Conservation (phyloP, 2,329 filamentous ascomycete genomes). For the Teratosphaeria zuluensis region DNA sequence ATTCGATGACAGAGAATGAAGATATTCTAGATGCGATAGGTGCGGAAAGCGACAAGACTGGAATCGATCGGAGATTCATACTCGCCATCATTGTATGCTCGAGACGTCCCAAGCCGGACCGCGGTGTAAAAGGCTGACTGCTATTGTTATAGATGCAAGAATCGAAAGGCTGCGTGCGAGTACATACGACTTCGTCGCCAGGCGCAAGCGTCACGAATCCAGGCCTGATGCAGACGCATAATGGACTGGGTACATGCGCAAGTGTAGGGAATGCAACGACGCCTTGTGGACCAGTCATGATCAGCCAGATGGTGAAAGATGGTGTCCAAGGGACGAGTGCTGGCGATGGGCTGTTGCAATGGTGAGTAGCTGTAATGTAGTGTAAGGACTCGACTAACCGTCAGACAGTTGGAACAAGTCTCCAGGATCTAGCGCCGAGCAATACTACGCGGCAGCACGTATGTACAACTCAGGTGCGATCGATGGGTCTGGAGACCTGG, state of each 20-base stretch:
- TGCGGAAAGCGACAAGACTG: neutral
- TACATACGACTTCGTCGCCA: conserved; percentile 28
- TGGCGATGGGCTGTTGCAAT: conserved; percentile 35
- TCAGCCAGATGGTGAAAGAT: conserved; percentile 32
- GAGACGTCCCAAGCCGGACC: no score
- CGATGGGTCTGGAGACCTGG: conserved; percentile 20
- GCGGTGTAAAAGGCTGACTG: no score
- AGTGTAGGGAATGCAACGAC: conserved; percentile 7
- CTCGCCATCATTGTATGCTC: neutral
- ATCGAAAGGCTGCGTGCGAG: conserved; percentile 36
- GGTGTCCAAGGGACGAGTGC: conserved; percentile 33
- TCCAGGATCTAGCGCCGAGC: conserved; percentile 20
- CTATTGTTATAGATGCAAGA: conserved; percentile 30
- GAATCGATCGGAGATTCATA: neutral
- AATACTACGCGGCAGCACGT: conserved; percentile 38
- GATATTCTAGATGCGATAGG: neutral
- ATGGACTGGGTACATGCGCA: conserved; percentile 31
- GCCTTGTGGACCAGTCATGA: conserved; percentile 29
- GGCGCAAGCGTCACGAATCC: conserved; percentile 31
- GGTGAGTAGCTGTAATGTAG: conserved; percentile 16
- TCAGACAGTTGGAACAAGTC: conserved; percentile 12
- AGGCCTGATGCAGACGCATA: conserved; percentile 38
- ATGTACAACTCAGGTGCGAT: conserved; percentile 42
- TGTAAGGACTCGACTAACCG: neutral
- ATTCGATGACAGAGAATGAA: neutral